These are phyloP conservation scores for Saccharomyces hybrid DNA, from an alignment of 1,139 yeast species.

Conservation along the genomic window DNA sequence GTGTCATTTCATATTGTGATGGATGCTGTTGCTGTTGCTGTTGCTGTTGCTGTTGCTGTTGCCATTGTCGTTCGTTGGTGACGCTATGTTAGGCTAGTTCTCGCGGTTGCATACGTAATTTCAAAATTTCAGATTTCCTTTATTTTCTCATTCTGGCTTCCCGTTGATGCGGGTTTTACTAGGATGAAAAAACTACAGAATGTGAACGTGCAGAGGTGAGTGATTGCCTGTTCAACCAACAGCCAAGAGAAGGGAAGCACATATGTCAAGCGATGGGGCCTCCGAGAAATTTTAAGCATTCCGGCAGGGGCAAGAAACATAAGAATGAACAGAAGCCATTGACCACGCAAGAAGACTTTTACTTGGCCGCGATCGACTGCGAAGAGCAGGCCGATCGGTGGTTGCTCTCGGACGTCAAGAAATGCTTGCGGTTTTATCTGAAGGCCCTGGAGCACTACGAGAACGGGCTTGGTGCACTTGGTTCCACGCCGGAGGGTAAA, in stretches of 20 bases:
- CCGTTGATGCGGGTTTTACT: background rate
- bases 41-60: too few species aligned
- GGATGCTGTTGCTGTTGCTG: too few species aligned
- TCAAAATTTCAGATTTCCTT: background rate
- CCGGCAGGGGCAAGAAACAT: conserved; percentile 5
- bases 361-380: conserved; percentile 24
- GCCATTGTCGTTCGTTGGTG: background rate
- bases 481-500: conserved; percentile 12
- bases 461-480: conserved; percentile 18
- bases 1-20: too few species aligned
- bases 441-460: conserved; percentile 25
- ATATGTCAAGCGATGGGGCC: background rate
- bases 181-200: background rate
- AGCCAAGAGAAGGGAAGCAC: background rate
- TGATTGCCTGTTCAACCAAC: too few species aligned
- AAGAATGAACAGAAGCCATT: conserved; percentile 8
- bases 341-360: conserved; percentile 27
- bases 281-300: background rate
- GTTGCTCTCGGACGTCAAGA: conserved; percentile 29
- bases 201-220: background rate
- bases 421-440: conserved; percentile 24
- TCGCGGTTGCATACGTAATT: background rate
- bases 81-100: background rate
- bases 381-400: conserved; percentile 34
- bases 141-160: background rate